phyloP scores from a whole-genome alignment of 805 yeast genomes.

The Clavispora fructus region DNA sequence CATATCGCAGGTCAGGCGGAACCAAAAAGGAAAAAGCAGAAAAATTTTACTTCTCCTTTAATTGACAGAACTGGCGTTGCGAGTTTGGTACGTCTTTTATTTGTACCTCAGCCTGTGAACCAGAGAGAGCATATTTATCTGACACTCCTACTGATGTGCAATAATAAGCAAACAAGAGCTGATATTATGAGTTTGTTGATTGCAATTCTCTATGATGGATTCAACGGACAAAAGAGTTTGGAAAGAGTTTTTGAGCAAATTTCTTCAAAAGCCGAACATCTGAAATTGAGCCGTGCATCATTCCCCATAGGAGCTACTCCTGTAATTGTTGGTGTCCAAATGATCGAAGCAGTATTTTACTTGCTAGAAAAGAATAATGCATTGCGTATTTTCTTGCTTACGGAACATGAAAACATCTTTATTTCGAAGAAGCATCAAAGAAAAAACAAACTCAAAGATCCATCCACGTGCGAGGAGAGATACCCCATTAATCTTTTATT shows the following conservation, averaged over 20 bases:
- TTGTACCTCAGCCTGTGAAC: slow-evolving; percentile 62
- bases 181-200: slow-evolving; percentile 68
- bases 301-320: slow-evolving; percentile 63
- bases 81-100: slow-evolving; percentile 62
- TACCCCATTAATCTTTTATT: slow-evolving; percentile 73
- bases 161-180: slow-evolving; percentile 70
- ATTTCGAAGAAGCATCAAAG: slow-evolving; percentile 27
- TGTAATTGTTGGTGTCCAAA: slow-evolving; percentile 66
- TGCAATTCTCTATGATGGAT: slow-evolving; percentile 72
- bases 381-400: slow-evolving; percentile 67
- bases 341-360: slow-evolving; percentile 68
- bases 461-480: slow-evolving; percentile 36
- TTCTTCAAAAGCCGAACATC: slow-evolving; percentile 39
- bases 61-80: slow-evolving; percentile 75
- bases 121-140: slow-evolving; percentile 62
- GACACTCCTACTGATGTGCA: slow-evolving; percentile 61
- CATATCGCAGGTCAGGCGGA: slow-evolving; percentile 9
- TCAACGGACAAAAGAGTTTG: slow-evolving; percentile 51
- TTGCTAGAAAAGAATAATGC: slow-evolving; percentile 63
- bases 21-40: slow-evolving; percentile 12
- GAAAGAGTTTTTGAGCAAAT: slow-evolving; percentile 59
- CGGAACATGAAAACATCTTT: slow-evolving; percentile 60
- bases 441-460: slow-evolving; percentile 30
- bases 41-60: slow-evolving; percentile 44
- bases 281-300: slow-evolving; percentile 1